A percentile compares a stretch with the other conserved stretches of the same genome.
These are phyloP conservation scores for Phytophthora parvispora DNA, from an alignment of 352 stramenopile species.

Conservation along the genomic window DNA sequence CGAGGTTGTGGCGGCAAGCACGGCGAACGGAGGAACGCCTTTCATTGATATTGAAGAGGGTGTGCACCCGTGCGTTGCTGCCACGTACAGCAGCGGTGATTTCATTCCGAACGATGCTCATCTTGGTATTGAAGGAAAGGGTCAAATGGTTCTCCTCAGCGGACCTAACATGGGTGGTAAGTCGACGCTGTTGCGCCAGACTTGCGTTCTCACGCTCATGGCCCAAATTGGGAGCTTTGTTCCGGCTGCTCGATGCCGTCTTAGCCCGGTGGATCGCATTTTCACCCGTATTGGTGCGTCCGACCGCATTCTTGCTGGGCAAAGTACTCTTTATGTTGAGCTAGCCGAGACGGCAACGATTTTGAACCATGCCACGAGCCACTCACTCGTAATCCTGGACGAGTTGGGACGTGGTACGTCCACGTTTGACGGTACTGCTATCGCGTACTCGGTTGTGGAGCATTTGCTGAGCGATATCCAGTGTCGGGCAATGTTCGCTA, in stretches of 20 bases:
- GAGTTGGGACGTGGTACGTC: slow-evolving; percentile 99
- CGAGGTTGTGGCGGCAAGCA: slow-evolving; percentile 83
- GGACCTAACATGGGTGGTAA: slow-evolving; percentile 99
- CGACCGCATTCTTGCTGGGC: slow-evolving; percentile 98
- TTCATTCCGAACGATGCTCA: slow-evolving; percentile 99
- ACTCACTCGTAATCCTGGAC: slow-evolving; percentile 99
- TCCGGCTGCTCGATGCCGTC: slow-evolving; percentile 92
- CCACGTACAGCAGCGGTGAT: slow-evolving; percentile 80
- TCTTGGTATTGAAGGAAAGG: slow-evolving; percentile 81
- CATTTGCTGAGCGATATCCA: slow-evolving; percentile 88
- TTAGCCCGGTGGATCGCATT: slow-evolving; percentile 99
- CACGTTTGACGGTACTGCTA: slow-evolving; percentile 99
- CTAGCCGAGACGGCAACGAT: slow-evolving; percentile 99
- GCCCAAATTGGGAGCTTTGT: slow-evolving; percentile 99
- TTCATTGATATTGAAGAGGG: slow-evolving; percentile 95
- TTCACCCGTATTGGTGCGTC: slow-evolving; percentile 99
- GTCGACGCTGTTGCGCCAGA: slow-evolving; percentile 98
- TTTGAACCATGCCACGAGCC: slow-evolving; percentile 95
- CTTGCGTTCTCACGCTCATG: slow-evolving; percentile 98
- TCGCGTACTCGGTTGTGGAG: slow-evolving; percentile 98
- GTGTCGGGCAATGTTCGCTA: slow-evolving; percentile 99
- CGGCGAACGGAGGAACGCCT: slow-evolving; percentile 56
- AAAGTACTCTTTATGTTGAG: slow-evolving; percentile 99
- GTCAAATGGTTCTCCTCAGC: slow-evolving; percentile 94
- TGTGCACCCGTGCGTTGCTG: slow-evolving; percentile 95